Evolutionary conservation across 169 alveolate genomes (phyloP).

Genomic region (Eimeria brunetti): DNA sequence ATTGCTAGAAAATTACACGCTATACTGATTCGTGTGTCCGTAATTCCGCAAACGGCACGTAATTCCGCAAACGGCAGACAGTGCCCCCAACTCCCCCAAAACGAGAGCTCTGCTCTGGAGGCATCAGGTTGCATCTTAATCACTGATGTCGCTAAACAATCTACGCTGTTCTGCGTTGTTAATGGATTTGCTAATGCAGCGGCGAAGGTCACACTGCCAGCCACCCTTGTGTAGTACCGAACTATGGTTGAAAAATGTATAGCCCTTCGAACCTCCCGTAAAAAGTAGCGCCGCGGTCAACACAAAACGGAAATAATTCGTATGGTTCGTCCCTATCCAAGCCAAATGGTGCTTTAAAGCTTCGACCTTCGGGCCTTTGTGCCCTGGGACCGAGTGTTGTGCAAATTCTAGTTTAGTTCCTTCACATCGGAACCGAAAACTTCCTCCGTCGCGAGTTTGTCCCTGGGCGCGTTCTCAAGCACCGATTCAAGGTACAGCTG

Average conservation of each 20-base stretch:
- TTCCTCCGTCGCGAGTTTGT: constrained; percentile 20
- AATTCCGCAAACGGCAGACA: too few species aligned
- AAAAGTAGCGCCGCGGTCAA: background rate
- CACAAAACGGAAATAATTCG: background rate
- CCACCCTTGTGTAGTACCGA: background rate
- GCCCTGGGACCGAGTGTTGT: background rate
- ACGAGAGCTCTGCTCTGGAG: background rate
- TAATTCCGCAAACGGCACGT: background rate
- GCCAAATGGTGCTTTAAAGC: background rate
- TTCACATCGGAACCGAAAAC: background rate
- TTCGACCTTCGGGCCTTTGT: background rate
- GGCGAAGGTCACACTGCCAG: background rate
- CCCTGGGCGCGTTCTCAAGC: constrained; percentile 3
- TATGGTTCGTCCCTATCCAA: background rate
- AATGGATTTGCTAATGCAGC: background rate
- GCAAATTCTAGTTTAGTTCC: background rate
- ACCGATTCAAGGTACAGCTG: constrained; percentile 44
- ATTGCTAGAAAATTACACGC: background rate
- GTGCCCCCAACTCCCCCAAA: too few species aligned
- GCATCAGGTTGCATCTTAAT: background rate
- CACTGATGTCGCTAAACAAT: background rate
- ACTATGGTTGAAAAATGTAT: background rate
- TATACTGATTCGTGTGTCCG: background rate
- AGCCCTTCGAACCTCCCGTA: background rate
- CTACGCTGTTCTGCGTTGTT: too few species aligned